phyloP scores from a whole-genome alignment of 1,284 basidiomycete genomes.

The Leucoagaricus sp. region DNA sequence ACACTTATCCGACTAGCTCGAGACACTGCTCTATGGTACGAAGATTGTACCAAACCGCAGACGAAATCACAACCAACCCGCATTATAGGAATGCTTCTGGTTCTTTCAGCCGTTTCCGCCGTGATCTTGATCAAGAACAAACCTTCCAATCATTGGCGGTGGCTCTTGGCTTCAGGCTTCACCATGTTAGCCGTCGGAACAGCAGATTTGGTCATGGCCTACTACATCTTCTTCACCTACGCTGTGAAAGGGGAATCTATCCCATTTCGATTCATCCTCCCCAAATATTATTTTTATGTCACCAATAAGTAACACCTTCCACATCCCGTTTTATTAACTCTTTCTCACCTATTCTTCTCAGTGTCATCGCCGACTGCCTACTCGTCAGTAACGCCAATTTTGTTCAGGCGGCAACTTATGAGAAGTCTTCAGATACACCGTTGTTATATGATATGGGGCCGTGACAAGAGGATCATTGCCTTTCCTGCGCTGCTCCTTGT shows the following conservation, averaged over 20 bases:
- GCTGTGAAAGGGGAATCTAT: not conserved
- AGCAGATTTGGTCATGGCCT: conserved; percentile 14
- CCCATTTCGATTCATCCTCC: conserved; percentile 12
- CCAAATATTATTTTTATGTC: conserved; percentile 17
- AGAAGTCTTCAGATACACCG: conserved; percentile 12
- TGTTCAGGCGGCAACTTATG: not conserved
- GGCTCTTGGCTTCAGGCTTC: not conserved
- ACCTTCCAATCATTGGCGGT: not conserved
- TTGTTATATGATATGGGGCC: conserved; percentile 18
- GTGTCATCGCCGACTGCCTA: conserved; percentile 24
- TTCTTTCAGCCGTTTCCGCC: not conserved
- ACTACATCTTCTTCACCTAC: conserved; percentile 15
- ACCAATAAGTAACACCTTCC: conserved; percentile 14
- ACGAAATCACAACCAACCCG: not conserved
- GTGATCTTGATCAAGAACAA: conserved; percentile 3
- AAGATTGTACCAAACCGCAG: too few species aligned
- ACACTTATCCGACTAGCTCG: not conserved
- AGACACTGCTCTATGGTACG: conserved; percentile 1
- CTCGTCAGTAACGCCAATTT: conserved; percentile 17
- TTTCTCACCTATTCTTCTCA: not conserved
- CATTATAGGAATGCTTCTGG: conserved; percentile 1
- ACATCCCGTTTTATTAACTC: not conserved
- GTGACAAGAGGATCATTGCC: conserved; percentile 11
- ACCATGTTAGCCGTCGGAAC: conserved; percentile 16
- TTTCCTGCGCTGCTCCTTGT: conserved; percentile 10